phyloP scores from a whole-genome alignment of 2,329 filamentous ascomycete species.

The Cytospora chrysosperma region DNA sequence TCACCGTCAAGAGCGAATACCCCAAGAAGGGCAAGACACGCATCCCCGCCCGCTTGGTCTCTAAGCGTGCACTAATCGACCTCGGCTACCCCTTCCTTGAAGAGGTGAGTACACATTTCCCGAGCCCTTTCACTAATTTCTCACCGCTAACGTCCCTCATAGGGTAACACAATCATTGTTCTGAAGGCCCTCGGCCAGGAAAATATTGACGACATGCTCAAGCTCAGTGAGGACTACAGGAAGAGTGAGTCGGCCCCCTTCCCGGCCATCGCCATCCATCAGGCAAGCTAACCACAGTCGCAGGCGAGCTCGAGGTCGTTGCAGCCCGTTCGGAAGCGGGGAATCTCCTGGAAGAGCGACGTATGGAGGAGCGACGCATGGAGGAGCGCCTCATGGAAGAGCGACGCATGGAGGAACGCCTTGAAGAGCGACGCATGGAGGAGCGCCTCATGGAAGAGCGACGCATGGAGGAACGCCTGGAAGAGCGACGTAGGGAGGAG shows the following conservation, averaged over 20 bases:
- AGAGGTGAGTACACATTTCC: constrained; percentile 59
- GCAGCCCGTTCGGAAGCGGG: constrained; percentile 48
- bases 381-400: no score
- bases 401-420: constrained; percentile 45
- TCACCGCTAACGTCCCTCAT: constrained; percentile 39
- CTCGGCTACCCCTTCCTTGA: constrained; percentile 84
- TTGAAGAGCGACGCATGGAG: constrained; percentile 46
- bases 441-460: constrained; percentile 42
- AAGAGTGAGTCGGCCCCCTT: constrained; percentile 44
- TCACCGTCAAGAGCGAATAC: constrained; percentile 59
- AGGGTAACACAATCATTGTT: constrained; percentile 81
- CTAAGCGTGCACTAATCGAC: constrained; percentile 77
- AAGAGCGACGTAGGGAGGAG: constrained; percentile 31
- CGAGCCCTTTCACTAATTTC: neutral
- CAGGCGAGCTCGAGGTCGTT: constrained; percentile 46
- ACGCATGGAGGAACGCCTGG: constrained; percentile 40
- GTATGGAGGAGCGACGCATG: constrained; percentile 41
- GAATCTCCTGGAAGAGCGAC: constrained; percentile 40
- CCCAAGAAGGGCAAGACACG: constrained; percentile 87
- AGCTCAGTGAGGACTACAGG: constrained; percentile 75
- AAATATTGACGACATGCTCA: constrained; percentile 88
- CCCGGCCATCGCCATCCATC: neutral
- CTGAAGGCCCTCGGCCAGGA: constrained; percentile 83
- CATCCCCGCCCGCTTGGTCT: constrained; percentile 78
- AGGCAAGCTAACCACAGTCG: constrained; percentile 1